Evolutionary conservation across 2,329 filamentous ascomycete species (phyloP).

Genomic region (Colletotrichum spinosum): DNA sequence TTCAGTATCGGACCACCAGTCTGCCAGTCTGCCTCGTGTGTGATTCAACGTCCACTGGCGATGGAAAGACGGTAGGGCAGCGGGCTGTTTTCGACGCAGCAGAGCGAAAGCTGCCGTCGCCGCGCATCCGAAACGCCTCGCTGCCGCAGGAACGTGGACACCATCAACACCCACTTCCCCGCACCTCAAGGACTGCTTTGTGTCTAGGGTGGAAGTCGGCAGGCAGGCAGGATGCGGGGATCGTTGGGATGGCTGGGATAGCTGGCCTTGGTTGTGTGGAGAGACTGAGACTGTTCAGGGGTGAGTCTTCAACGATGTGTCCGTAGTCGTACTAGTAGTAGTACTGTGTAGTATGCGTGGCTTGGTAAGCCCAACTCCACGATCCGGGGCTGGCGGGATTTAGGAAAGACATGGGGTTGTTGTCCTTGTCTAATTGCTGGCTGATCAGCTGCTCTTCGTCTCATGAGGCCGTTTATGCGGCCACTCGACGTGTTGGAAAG

Average conservation of each 20-base stretch:
- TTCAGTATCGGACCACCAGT: slow-evolving; percentile 23
- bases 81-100: background rate
- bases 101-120: slow-evolving; percentile 22
- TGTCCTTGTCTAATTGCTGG: background rate
- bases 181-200: background rate
- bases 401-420: background rate
- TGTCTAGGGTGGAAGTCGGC: slow-evolving; percentile 7
- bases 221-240: slow-evolving; percentile 22
- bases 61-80: too few species aligned
- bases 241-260: background rate
- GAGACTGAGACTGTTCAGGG: background rate
- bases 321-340: too few species aligned
- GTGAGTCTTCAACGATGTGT: slow-evolving; percentile 3
- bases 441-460: too few species aligned
- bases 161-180: slow-evolving; percentile 28
- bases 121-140: slow-evolving; percentile 26
- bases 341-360: background rate
- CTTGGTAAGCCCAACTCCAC: slow-evolving; percentile 5
- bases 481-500: too few species aligned
- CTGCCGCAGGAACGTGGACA: slow-evolving; percentile 27
- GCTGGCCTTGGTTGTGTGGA: slow-evolving; percentile 8
- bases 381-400: background rate
- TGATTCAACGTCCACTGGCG: too few species aligned
- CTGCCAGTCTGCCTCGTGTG: background rate
- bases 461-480: too few species aligned